phyloP scores from a whole-genome alignment of 140 eudicot species.

The Cichorium intybus region DNA sequence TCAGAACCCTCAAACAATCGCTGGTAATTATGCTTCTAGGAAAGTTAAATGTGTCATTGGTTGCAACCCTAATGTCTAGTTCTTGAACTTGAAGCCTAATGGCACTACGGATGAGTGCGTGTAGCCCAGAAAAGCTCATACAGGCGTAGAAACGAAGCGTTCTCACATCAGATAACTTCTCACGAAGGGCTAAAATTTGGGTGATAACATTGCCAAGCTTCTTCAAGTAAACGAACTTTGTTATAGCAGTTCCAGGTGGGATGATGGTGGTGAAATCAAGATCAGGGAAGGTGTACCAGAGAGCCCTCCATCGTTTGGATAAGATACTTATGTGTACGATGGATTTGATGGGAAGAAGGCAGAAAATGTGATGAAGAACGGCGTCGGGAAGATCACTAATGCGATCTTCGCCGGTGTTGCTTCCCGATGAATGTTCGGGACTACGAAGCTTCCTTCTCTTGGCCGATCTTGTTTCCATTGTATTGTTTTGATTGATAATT shows the following conservation, averaged over 20 bases:
- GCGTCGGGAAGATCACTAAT: slow-evolving; percentile 69
- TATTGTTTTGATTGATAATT: not conserved
- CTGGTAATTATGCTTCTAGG: slow-evolving; percentile 45
- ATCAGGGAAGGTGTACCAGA: slow-evolving; percentile 75
- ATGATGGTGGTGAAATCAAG: slow-evolving; percentile 63
- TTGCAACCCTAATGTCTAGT: slow-evolving; percentile 57
- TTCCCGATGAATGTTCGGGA: slow-evolving; percentile 3
- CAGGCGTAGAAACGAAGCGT: slow-evolving; percentile 45
- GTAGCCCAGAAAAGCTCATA: slow-evolving; percentile 45
- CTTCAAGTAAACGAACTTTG: slow-evolving; percentile 7
- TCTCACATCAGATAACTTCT: slow-evolving; percentile 39
- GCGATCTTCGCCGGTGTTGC: slow-evolving; percentile 42
- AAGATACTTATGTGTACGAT: slow-evolving; percentile 52
- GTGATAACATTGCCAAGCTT: slow-evolving; percentile 31
- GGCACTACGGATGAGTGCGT: slow-evolving; percentile 44
- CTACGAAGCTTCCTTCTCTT: slow-evolving; percentile 49
- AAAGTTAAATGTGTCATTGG: slow-evolving; percentile 58
- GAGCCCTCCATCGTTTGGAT: slow-evolving; percentile 54
- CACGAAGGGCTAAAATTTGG: slow-evolving; percentile 36
- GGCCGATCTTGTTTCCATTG: slow-evolving; percentile 84
- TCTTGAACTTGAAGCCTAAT: slow-evolving; percentile 58
- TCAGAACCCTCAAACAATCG: slow-evolving; percentile 40
- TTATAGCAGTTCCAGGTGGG: not conserved
- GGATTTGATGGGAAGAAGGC: slow-evolving; percentile 48
- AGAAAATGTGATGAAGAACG: slow-evolving; percentile 53